A percentile compares a stretch with the other conserved stretches of the same genome.
Conservation (phyloP, 768 basidiomycete species). For the Galerina marginata region DNA sequence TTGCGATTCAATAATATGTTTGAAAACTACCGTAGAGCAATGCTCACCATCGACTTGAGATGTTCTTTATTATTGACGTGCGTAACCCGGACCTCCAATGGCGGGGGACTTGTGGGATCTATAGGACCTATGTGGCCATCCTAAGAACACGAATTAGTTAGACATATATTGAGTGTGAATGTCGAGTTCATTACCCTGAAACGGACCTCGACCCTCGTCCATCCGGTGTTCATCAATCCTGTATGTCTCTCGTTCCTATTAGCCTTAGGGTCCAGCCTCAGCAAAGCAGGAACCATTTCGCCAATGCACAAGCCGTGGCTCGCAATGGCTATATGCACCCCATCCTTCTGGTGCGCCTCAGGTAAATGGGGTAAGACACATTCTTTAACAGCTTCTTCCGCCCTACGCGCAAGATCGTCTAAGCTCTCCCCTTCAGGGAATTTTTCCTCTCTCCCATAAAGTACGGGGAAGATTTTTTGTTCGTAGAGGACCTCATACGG, state of each 20-base stretch:
- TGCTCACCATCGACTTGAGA: slow-evolving; percentile 33
- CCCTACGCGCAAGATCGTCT: slow-evolving; percentile 63
- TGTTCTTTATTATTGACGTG: slow-evolving; percentile 43
- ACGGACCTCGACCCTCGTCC: slow-evolving; percentile 60
- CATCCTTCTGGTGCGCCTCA: slow-evolving; percentile 30
- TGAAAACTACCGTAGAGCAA: background rate
- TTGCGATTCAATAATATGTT: background rate
- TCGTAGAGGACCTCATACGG: slow-evolving; percentile 51
- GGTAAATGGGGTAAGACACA: slow-evolving; percentile 65
- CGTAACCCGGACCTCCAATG: slow-evolving; percentile 40
- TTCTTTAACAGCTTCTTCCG: slow-evolving; percentile 54
- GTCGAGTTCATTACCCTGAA: slow-evolving; percentile 40
- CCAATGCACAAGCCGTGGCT: slow-evolving; percentile 79
- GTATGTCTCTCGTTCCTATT: slow-evolving; percentile 38
- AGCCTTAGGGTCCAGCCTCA: slow-evolving; percentile 55
- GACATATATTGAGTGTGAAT: background rate
- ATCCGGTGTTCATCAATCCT: slow-evolving; percentile 76
- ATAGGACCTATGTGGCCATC: slow-evolving; percentile 29
- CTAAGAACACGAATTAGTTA: slow-evolving; percentile 17
- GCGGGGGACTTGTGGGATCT: slow-evolving; percentile 31
- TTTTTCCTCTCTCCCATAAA: slow-evolving; percentile 48
- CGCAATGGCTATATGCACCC: slow-evolving; percentile 66
- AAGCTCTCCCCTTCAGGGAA: slow-evolving; percentile 75
- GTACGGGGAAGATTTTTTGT: slow-evolving; percentile 58
- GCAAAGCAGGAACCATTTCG: slow-evolving; percentile 60